Evolutionary conservation across 2,329 filamentous ascomycete genomes (phyloP).

Genomic region (Alternaria triticina): DNA sequence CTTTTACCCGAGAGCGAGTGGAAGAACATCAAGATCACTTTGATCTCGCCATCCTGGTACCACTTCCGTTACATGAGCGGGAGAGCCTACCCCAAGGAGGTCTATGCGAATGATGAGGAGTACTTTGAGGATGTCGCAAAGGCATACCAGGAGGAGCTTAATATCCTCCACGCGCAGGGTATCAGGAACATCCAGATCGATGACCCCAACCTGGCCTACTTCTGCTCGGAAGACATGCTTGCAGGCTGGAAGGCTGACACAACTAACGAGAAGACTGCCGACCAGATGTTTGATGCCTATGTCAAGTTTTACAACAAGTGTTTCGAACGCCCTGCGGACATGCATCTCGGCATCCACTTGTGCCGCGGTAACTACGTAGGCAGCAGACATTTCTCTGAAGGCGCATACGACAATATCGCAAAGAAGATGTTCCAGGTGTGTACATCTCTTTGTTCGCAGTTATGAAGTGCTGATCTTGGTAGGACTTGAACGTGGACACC

Average conservation of each 20-base stretch:
- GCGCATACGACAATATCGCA: conserved; percentile 56
- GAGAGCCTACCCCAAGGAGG: conserved; percentile 53
- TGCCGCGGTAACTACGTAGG: conserved; percentile 63
- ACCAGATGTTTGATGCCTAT: conserved; percentile 76
- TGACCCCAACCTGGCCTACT: conserved; percentile 56
- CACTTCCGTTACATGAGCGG: conserved; percentile 68
- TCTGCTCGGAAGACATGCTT: conserved; percentile 47
- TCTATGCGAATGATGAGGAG: conserved; percentile 55
- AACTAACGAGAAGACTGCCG: conserved; percentile 70
- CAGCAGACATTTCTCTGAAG: conserved; percentile 55
- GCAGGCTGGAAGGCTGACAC: conserved; percentile 61
- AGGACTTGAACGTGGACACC: conserved; percentile 49
- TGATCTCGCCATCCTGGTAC: conserved; percentile 73
- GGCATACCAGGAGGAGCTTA: conserved; percentile 55
- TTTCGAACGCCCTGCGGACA: conserved; percentile 67
- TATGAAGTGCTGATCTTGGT: conserved; percentile 3
- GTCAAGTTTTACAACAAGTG: conserved; percentile 78
- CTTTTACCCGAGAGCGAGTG: conserved; percentile 66
- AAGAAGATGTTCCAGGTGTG: conserved; percentile 49
- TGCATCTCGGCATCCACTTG: conserved; percentile 79
- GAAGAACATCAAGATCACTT: conserved; percentile 71
- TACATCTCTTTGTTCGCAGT: neutral
- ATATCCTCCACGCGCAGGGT: conserved; percentile 54
- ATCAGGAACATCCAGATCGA: conserved; percentile 58
- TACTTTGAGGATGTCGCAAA: conserved; percentile 57